phyloP scores from a whole-genome alignment of 805 yeast species.

The Huiozyma naganishii region DNA sequence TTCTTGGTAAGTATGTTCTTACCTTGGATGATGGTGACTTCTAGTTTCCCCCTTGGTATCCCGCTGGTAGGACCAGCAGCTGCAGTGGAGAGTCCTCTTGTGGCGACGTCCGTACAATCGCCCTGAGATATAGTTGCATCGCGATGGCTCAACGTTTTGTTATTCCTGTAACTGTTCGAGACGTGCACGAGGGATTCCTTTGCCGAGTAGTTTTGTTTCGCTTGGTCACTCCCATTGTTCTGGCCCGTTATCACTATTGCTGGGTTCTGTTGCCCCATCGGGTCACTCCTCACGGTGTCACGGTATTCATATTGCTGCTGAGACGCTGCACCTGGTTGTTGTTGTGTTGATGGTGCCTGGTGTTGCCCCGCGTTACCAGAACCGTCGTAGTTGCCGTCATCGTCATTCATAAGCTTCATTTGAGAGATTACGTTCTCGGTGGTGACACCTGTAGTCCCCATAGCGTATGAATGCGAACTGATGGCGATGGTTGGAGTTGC shows the following conservation, averaged over 20 bases:
- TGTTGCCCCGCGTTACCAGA: not conserved
- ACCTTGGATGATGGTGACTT: constrained; percentile 75
- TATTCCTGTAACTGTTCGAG: constrained; percentile 2
- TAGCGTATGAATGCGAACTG: constrained; percentile 48
- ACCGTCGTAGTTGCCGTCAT: not conserved
- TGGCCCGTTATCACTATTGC: not conserved
- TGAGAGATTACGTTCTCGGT: constrained; percentile 28
- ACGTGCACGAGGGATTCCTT: constrained; percentile 6
- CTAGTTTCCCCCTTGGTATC: constrained; percentile 70
- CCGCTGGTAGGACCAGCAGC: constrained; percentile 9
- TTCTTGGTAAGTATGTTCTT: constrained; percentile 49
- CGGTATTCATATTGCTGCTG: constrained; percentile 9
- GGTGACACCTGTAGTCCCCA: constrained; percentile 51
- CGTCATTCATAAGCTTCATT: constrained; percentile 12
- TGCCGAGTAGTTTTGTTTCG: constrained; percentile 1
- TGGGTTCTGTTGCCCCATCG: not conserved
- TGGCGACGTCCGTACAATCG: not conserved
- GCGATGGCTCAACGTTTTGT: not conserved
- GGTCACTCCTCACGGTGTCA: not conserved
- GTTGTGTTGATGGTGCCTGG: not conserved
- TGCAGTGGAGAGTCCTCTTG: not conserved
- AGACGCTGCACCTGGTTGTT: constrained; percentile 2
- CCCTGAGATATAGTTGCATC: not conserved
- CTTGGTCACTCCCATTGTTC: too few species aligned
- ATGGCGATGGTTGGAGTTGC: constrained; percentile 63